Base-by-base conservation (phyloP, 805 yeast genomes). In the Wickerhamomyces subpelliculosus region DNA sequence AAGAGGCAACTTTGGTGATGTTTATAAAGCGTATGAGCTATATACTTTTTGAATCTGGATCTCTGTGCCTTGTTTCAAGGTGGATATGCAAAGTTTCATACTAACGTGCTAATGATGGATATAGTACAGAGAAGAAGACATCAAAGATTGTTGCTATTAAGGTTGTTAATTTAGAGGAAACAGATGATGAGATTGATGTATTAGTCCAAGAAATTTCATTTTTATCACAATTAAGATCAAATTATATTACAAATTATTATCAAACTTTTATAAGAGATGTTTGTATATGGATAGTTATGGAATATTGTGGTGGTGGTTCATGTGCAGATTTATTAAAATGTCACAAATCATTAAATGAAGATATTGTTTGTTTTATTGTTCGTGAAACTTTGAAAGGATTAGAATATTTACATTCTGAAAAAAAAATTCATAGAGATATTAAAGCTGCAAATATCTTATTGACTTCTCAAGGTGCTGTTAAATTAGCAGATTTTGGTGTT, bases 291-390 rank as follows among this genome's bases (percentile, higher is more conserved):
- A 84, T 90, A 34, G 81, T 81, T 5, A 86, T 93, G 96, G 98
- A 90, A 57, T 87, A 74, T 54, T 93, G 97, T 60, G 96, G 90
- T 11, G 97, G 94, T 22, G 96, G 97, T 0, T 85, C 96, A 1
- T 84, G 95, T 58, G 70, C 83, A 2, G 95, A 84, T 51, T 67
- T 87, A 39, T 53, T 90, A 30, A 76, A 70, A 51, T 65, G 67
- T 35, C 73, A 61, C 57, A 78, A 72, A 24, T 60, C 54, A 21
- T 60, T 88, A 32, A 62, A 61, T 16, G 95, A 87, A 50, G 70
- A 69, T 5, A 66, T 72, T 8, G 80, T 78, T 5, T 71, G 83
- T 1, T 75, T 67, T 45, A 77, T 90, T 16, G 63, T 83, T 37
- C 62, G 75, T 38, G 83, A 78, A 34, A 77, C 80, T 0, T 65